These are phyloP conservation scores for Cyberlindnera amylophila DNA, from an alignment of 805 yeast genomes.

Conservation along the genomic window DNA sequence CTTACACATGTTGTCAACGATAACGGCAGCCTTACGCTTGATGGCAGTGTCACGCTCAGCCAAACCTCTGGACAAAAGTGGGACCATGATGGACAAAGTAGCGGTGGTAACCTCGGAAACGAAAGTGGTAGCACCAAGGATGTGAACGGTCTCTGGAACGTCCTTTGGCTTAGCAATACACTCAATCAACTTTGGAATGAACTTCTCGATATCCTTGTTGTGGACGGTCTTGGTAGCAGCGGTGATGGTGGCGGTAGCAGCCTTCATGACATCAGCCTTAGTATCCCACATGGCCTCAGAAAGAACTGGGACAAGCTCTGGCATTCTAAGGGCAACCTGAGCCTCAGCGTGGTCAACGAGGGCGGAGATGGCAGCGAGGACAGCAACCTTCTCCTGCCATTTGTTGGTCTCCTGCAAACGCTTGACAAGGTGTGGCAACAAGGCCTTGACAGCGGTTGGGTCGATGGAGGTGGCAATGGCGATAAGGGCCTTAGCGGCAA, in stretches of 20 bases:
- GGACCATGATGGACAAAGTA: slow-evolving; percentile 98
- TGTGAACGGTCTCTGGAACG: slow-evolving; percentile 98
- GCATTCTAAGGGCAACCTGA: slow-evolving; percentile 98
- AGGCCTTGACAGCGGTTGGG: slow-evolving; percentile 88
- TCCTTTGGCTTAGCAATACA: slow-evolving; percentile 96
- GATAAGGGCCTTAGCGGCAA: slow-evolving; percentile 71
- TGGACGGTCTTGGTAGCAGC: slow-evolving; percentile 96
- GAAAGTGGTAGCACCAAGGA: slow-evolving; percentile 98
- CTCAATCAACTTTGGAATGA: slow-evolving; percentile 94
- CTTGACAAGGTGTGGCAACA: slow-evolving; percentile 75
- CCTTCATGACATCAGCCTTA: slow-evolving; percentile 94
- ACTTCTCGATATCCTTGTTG: slow-evolving; percentile 99
- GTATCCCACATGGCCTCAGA: slow-evolving; percentile 99
- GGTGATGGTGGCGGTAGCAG: slow-evolving; percentile 93
- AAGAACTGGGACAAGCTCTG: slow-evolving; percentile 96
- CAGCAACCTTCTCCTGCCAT: slow-evolving; percentile 97
- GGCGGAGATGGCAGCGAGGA: slow-evolving; percentile 78
- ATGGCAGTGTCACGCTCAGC: slow-evolving; percentile 99
- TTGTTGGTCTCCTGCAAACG: slow-evolving; percentile 73
- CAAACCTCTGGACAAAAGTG: slow-evolving; percentile 97
- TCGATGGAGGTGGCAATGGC: slow-evolving; percentile 80
- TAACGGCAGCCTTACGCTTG: slow-evolving; percentile 99
- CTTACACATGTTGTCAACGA: slow-evolving; percentile 99
- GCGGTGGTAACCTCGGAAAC: slow-evolving; percentile 99
- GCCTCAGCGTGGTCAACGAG: slow-evolving; percentile 92